phyloP scores from a whole-genome alignment of 257 asterid species.

The Verbena officinalis region DNA sequence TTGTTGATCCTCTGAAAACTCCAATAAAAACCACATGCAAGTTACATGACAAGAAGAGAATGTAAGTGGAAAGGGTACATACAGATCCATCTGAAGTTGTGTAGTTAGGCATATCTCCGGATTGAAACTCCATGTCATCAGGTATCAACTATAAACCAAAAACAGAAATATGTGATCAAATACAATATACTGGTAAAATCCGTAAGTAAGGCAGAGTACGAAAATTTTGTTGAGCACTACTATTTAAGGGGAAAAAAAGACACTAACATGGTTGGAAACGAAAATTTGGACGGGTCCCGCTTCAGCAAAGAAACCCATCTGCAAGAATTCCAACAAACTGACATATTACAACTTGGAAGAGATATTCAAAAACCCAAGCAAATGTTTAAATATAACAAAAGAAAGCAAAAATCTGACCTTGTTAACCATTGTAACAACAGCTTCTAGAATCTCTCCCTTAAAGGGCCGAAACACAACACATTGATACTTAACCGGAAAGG shows the following conservation, averaged over 20 bases:
- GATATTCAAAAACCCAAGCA: slow-evolving; percentile 4
- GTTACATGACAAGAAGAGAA: slow-evolving; percentile 14
- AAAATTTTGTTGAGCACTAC: background rate
- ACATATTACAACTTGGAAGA: background rate
- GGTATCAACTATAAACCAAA: slow-evolving; percentile 70
- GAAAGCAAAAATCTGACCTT: slow-evolving; percentile 40
- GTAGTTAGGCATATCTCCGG: slow-evolving; percentile 91
- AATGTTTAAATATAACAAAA: background rate
- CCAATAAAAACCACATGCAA: background rate
- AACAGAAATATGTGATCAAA: background rate
- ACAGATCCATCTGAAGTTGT: slow-evolving; percentile 93
- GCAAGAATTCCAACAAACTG: slow-evolving; percentile 30
- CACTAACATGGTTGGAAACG: slow-evolving; percentile 85
- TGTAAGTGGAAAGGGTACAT: slow-evolving; percentile 14
- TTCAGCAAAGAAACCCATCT: slow-evolving; percentile 99
- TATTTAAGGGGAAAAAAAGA: background rate
- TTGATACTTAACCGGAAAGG: slow-evolving; percentile 87
- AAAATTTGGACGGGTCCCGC: slow-evolving; percentile 98
- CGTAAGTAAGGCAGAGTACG: background rate
- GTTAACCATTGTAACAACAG: slow-evolving; percentile 97
- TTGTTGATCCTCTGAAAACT: slow-evolving; percentile 7
- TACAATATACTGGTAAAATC: too few relatives aligned
- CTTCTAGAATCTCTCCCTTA: slow-evolving; percentile 90
- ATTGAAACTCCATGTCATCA: slow-evolving; percentile 95
- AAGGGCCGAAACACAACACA: slow-evolving; percentile 97